Base-by-base conservation (phyloP, 192 early-diverging fungal species). In the Podila verticillata region DNA sequence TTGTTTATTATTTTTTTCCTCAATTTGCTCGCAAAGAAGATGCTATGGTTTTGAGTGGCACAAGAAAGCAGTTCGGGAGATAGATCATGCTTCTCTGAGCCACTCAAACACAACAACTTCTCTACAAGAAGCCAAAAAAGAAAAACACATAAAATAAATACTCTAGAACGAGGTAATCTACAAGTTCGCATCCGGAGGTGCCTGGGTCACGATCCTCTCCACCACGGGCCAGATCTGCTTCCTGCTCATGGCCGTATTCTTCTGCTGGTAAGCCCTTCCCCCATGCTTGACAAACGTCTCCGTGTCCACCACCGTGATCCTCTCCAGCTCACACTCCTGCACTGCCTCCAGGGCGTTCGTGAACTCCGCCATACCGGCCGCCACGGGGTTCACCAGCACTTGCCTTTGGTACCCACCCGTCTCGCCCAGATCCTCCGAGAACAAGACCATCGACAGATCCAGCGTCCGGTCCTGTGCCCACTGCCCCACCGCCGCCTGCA, bases 181-280 rank as follows among this genome's bases (percentile, higher is more conserved):
- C 36, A 39, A 39, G 36, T 39, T 39, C 10, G 36, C 8, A 39
- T 39, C 36, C 10, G 47, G 49, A 17, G 72, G 30, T 3, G 51
- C 30, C 15, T 68, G 44, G 19, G 74, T 66, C 51, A 83, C 19
- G 24, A 83, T 15, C 24, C 69, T 61, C 58, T 87, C 72, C 15
- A 88, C 39, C 47, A 82, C 67, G 9, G 90, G 90, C 77, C 87
- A 88, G 63, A 89, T 64, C 61, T 93, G 88, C 77, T 94, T 94
- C 15, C 93, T 72, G 10, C 88, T 87, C 63, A 81, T 81, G 26
- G 84, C 83, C 22, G 73, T 72, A 64, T 92, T 89, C 36, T 72
- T 57, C 57, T 92, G 90, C 3, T 66, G 29, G 67, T 90, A 94
- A 13, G 81, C 68, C 7, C 57, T 44, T 7, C 44, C 65, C 0